These are phyloP conservation scores for Penicillium sp. DNA, from an alignment of 2,329 filamentous ascomycete species.

Conservation along the genomic window DNA sequence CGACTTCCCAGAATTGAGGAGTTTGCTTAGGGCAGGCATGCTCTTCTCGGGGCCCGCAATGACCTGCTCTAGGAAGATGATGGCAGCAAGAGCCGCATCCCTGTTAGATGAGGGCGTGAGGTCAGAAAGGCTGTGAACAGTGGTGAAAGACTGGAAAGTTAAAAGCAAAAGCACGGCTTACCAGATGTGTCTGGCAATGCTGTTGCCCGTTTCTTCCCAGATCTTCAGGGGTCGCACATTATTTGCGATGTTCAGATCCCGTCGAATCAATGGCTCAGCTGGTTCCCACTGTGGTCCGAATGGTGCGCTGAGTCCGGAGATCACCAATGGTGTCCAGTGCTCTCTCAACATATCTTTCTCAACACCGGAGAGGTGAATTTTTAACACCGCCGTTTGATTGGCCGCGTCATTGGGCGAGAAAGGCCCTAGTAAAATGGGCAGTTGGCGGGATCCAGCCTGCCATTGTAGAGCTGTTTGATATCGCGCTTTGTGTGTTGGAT, in stretches of 20 bases:
- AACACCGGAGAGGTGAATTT: slow-evolving; percentile 21
- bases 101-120: slow-evolving; percentile 30
- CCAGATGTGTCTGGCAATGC: slow-evolving; percentile 73
- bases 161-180: slow-evolving; percentile 35
- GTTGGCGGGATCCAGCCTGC: slow-evolving; percentile 39
- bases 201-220: slow-evolving; percentile 72
- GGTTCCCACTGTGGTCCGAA: slow-evolving; percentile 45
- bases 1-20: slow-evolving; percentile 31
- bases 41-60: slow-evolving; percentile 31
- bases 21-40: slow-evolving; percentile 35
- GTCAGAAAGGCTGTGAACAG: slow-evolving; percentile 8
- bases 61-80: slow-evolving; percentile 54
- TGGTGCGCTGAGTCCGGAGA: slow-evolving; percentile 59
- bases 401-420: slow-evolving; percentile 27
- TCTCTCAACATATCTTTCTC: slow-evolving; percentile 26
- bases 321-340: slow-evolving; percentile 46
- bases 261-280: slow-evolving; percentile 57
- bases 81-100: slow-evolving; percentile 63
- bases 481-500: slow-evolving; percentile 20
- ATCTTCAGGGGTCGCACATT: slow-evolving; percentile 49
- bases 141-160: background rate
- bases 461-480: slow-evolving; percentile 32
- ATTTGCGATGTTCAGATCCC: slow-evolving; percentile 52
- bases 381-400: slow-evolving; percentile 32
- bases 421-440: slow-evolving; percentile 35